These are phyloP conservation scores for Chrysochromulina parva DNA, from an alignment of 78 protist species.

Conservation along the genomic window DNA sequence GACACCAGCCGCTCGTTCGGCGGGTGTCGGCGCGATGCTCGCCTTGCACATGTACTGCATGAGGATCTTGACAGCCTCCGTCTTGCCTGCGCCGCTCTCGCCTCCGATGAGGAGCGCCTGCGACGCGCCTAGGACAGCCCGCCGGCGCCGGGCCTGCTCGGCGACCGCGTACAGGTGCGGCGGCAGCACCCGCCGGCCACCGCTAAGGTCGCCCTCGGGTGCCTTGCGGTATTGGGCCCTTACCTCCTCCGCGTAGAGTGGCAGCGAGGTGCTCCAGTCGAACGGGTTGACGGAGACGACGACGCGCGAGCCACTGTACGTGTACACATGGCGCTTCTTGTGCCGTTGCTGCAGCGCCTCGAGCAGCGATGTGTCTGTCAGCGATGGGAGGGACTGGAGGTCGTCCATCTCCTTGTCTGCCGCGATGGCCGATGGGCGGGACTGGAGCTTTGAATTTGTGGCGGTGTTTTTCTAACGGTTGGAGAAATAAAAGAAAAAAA, in stretches of 20 bases:
- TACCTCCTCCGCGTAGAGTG: not conserved
- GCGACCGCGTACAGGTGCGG: conserved; percentile 48
- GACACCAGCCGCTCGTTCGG: conserved; percentile 1
- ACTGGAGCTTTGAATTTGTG: no score
- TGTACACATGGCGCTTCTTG: conserved; percentile 10
- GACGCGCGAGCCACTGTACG: not conserved
- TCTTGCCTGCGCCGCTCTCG: conserved; percentile 94
- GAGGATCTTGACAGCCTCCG: conserved; percentile 70
- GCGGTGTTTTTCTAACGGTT: no score
- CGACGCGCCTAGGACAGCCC: not conserved
- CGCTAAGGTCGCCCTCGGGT: not conserved
- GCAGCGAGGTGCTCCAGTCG: not conserved
- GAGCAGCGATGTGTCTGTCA: conserved; percentile 33
- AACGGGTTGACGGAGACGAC: conserved; percentile 33
- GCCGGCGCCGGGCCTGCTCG: not conserved
- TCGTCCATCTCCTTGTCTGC: not conserved
- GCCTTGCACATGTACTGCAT: conserved; percentile 34
- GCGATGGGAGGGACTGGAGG: not conserved
- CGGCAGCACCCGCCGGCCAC: not conserved
- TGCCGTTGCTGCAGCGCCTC: conserved; percentile 25
- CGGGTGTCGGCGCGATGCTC: conserved; percentile 1
- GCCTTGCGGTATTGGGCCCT: not conserved
- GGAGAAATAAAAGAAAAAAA: no score
- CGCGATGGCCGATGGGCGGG: no score
- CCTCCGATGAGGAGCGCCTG: conserved; percentile 81